Conservation (phyloP, 495 filamentous ascomycete species). For the Daldinia caldariorum region DNA sequence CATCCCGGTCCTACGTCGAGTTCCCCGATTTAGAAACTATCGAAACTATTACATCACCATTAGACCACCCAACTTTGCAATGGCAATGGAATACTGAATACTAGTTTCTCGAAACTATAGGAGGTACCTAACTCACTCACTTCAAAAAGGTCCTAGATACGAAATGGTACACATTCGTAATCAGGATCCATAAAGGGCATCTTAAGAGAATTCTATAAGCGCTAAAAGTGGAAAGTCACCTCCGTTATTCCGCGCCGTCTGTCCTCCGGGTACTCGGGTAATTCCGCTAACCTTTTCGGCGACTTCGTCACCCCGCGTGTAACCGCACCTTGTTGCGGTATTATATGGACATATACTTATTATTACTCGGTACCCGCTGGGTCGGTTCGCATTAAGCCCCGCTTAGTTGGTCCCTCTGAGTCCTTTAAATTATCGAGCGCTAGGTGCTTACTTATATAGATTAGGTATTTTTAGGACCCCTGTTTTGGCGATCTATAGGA, state of each 20-base stretch:
- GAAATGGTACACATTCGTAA: not conserved
- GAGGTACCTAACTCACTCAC: no score
- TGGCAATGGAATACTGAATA: not conserved
- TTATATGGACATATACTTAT: no score
- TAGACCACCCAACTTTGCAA: not conserved
- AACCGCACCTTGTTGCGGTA: conserved; percentile 4
- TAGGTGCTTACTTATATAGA: no score
- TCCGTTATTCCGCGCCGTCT: not conserved
- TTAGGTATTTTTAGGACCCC: no score
- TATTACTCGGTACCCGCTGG: no score
- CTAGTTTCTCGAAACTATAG: not conserved
- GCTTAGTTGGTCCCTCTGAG: no score
- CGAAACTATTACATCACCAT: not conserved
- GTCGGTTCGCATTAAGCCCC: no score
- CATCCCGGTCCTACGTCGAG: not conserved
- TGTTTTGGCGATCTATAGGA: no score
- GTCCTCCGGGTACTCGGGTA: not conserved
- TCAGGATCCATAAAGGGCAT: not conserved
- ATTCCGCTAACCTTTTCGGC: not conserved
- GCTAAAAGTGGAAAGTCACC: not conserved
- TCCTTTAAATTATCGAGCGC: no score
- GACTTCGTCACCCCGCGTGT: conserved; percentile 13
- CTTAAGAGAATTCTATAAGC: not conserved
- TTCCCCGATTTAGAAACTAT: conserved; percentile 2
- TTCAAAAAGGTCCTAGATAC: not conserved